Percentiles rank a stretch among this genome's conserved stretches.
Conservation (phyloP, 148 eudicot genomes). For the Rhododendron williamsianum region DNA sequence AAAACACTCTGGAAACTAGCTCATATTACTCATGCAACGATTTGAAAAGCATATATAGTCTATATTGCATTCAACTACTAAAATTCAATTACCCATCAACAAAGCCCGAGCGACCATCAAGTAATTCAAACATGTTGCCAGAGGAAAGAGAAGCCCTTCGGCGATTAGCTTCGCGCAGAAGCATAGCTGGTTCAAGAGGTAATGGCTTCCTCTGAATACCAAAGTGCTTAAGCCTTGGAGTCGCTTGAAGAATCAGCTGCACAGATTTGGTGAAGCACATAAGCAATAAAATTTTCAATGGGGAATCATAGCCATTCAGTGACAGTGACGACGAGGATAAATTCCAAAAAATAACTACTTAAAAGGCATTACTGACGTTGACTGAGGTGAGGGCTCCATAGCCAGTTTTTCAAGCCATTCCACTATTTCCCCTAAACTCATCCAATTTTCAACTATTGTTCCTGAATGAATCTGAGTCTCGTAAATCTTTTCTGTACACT, state of each 20-base stretch:
- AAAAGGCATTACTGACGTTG: neutral
- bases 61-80: conserved; percentile 7
- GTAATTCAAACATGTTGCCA: conserved; percentile 70
- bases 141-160: conserved; percentile 87
- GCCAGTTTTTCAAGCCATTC: neutral
- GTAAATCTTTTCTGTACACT: neutral
- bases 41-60: neutral
- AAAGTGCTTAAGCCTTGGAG: conserved; percentile 64
- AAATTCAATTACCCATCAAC: conserved; percentile 43
- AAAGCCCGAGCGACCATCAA: conserved; percentile 50
- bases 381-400: neutral
- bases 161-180: conserved; percentile 89
- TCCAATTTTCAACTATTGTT: neutral
- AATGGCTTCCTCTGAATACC: conserved; percentile 89
- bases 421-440: neutral
- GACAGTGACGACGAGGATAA: neutral
- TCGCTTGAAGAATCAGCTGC: conserved; percentile 79
- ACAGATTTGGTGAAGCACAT: conserved; percentile 5
- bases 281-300: neutral
- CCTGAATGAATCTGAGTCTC: neutral
- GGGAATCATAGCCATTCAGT: neutral
- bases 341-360: neutral
- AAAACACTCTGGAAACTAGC: conserved; percentile 1
- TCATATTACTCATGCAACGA: neutral
- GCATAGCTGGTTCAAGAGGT: conserved; percentile 86